Base-by-base conservation (phyloP, 75 land plant genomes). In the Chamaecyparis obtusa region DNA sequence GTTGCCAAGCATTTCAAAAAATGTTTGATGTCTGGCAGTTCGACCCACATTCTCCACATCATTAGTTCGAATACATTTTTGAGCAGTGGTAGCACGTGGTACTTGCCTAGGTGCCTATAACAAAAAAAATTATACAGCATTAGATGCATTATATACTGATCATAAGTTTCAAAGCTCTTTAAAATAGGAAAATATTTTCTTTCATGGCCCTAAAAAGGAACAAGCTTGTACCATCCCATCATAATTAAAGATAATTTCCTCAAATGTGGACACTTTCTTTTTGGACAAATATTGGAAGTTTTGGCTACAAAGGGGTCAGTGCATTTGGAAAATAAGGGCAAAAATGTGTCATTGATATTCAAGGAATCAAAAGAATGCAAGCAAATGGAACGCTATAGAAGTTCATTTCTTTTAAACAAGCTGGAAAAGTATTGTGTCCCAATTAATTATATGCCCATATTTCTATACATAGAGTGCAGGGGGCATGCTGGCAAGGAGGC, bases 1-100 rank as follows among this genome's bases (percentile, higher is more conserved):
- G 87, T 97, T 97, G 35, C 99, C 99, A 88, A 97, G 98, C 99
- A 96, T 97, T 89, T 97, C 99, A 90, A 97, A 97, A 57, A 97
- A 96, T 7, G 99, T 97, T 15, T 97, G 99, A 83, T 97, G 99
- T 46, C 99, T 86, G 54, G 90, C 82, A 79, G 99, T 97, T 82
- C 91, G 90, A 35, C 99, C 99, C 56, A 97, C 99, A 92, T 97
- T 97, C 84, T 96, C 98, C 6, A 97, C 91, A 86, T 97, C 99
- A 92, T 97, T 97, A 44, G 98, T 97, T 21, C 98, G 87, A 75
- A 97, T 92, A 86, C 98, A 96, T 86, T 92, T 94, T 86, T 97
- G 99, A 86, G 96, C 57, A 83, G 99, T 96, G 55, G 97, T 89
- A 19, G 95, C 98, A 90, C 99, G 85, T 77, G 95, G 89, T 39